phyloP scores from a whole-genome alignment of 257 asterid species.

The Capsicum chinense region DNA sequence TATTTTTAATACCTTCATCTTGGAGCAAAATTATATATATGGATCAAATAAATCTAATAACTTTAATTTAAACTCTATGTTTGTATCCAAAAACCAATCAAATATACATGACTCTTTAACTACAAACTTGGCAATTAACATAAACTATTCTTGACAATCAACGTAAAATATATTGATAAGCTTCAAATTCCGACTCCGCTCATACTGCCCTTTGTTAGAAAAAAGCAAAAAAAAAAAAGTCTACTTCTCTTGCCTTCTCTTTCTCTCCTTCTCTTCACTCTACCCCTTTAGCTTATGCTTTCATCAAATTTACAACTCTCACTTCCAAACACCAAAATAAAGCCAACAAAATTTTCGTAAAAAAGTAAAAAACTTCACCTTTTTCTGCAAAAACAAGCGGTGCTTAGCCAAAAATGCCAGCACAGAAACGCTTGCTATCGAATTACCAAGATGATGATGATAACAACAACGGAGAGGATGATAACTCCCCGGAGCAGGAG shows the following conservation, averaged over 20 bases:
- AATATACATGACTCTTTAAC: too few species aligned
- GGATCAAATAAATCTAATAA: too few species aligned
- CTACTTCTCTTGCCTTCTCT: background rate
- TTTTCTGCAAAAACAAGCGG: constrained; percentile 12
- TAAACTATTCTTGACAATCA: too few species aligned
- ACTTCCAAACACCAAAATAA: background rate
- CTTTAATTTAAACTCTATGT: too few species aligned
- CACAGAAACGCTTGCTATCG: constrained; percentile 37
- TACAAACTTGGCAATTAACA: background rate
- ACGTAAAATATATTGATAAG: too few species aligned
- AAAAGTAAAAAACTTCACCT: background rate
- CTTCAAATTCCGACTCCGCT: too few species aligned
- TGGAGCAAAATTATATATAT: too few species aligned
- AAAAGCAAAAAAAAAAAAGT: background rate
- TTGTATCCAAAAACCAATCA: too few species aligned
- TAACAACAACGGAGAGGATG: constrained; percentile 27
- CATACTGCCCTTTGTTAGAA: too few species aligned
- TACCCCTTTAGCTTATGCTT: background rate
- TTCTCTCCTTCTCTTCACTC: background rate
- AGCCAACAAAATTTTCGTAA: background rate
- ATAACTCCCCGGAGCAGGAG: constrained; percentile 12
- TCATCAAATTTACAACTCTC: constrained; percentile 5
- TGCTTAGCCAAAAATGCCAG: constrained; percentile 37
- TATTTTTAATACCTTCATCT: background rate
- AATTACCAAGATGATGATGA: constrained; percentile 27